Percentiles rank a stretch among this genome's conserved stretches.
phyloP scores from a whole-genome alignment of 106 monocot species.

The Acanthochlamys bracteata region DNA sequence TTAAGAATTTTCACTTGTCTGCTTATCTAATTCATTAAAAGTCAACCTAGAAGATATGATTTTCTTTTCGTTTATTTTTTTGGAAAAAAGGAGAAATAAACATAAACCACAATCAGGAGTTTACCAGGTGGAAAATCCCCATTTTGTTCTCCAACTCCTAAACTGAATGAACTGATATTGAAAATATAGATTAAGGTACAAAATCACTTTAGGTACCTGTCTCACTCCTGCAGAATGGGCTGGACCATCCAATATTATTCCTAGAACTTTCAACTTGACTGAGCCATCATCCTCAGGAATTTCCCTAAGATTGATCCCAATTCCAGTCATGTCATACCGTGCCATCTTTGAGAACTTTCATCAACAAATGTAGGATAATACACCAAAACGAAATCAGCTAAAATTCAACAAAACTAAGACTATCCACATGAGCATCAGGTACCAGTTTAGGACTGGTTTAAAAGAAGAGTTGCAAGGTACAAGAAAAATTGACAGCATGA shows the following conservation, averaged over 20 bases:
- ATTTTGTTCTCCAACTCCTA: no score
- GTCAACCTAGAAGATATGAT: no score
- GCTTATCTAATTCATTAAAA: no score
- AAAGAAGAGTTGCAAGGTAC: no score
- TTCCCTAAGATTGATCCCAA: conserved; percentile 89
- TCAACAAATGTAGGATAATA: conserved; percentile 19
- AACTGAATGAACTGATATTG: no score
- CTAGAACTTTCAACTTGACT: conserved; percentile 76
- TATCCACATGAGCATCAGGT: neutral
- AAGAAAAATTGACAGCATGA: neutral
- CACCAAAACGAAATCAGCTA: conserved; percentile 21
- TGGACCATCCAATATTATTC: conserved; percentile 83
- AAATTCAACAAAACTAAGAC: neutral
- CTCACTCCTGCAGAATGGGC: conserved; percentile 87
- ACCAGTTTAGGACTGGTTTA: neutral
- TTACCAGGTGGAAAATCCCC: no score
- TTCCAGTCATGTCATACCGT: conserved; percentile 85
- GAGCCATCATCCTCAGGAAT: conserved; percentile 73
- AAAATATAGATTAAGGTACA: no score
- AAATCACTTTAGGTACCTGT: conserved; percentile 83
- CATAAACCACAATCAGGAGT: no score
- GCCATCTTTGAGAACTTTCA: conserved; percentile 98
- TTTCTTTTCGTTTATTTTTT: no score
- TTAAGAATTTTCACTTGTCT: no score
- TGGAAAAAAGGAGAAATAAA: no score